These are phyloP conservation scores for Babesia sp. DNA, from an alignment of 169 alveolate genomes.

Conservation along the genomic window DNA sequence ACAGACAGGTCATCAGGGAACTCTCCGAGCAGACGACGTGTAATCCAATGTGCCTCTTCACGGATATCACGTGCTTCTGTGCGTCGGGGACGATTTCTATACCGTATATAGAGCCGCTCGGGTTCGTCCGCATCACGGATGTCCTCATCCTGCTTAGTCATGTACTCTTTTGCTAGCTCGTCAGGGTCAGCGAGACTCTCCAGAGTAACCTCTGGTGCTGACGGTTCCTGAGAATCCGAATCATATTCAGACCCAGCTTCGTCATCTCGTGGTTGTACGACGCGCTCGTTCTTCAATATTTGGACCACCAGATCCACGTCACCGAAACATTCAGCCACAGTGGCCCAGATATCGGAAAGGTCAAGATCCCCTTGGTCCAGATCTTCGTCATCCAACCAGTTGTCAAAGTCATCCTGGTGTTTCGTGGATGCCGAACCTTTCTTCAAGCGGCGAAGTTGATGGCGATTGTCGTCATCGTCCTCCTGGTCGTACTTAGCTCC, in stretches of 20 bases:
- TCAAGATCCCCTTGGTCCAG: conserved; percentile 30
- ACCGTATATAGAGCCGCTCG: conserved; percentile 67
- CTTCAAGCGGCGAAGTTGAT: conserved; percentile 58
- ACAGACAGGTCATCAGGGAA: conserved; percentile 70
- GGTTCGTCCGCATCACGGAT: conserved; percentile 72
- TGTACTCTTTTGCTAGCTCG: conserved; percentile 68
- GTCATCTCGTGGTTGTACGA: conserved; percentile 10
- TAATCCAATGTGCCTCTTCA: conserved; percentile 73
- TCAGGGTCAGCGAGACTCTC: conserved; percentile 71
- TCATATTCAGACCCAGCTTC: conserved; percentile 41
- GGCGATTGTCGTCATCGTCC: conserved; percentile 65
- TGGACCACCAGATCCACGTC: conserved; percentile 56
- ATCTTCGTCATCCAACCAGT: conserved; percentile 64
- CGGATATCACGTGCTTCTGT: conserved; percentile 43
- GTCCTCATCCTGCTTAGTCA: conserved; percentile 69
- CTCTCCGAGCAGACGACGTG: conserved; percentile 61
- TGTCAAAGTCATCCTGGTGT: conserved; percentile 37
- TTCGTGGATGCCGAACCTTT: conserved; percentile 40
- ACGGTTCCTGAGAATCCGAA: conserved; percentile 12
- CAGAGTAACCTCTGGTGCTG: conserved; percentile 12
- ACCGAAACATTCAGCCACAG: conserved; percentile 68
- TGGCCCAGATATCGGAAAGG: conserved; percentile 57
- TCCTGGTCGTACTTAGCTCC: conserved; percentile 67
- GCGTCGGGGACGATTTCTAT: conserved; percentile 60
- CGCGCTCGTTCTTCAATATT: conserved; percentile 60